These are phyloP conservation scores for Venturia nashicola DNA, from an alignment of 2,329 filamentous ascomycete genomes.

Conservation along the genomic window DNA sequence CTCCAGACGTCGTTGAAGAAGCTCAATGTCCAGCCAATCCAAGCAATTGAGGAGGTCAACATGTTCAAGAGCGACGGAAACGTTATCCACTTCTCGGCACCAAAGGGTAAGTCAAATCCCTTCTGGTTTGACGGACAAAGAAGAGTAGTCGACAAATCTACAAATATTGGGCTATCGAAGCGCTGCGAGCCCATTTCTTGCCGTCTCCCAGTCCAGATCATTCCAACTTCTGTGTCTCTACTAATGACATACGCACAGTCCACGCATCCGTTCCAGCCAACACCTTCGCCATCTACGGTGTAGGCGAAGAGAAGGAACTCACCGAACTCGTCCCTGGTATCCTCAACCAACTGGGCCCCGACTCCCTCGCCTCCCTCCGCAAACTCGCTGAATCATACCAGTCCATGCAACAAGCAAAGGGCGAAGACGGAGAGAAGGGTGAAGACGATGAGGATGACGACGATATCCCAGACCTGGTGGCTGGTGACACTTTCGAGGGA, in stretches of 20 bases:
- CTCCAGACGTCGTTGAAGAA: conserved; percentile 96
- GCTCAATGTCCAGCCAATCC: conserved; percentile 98
- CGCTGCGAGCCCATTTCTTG: conserved; percentile 63
- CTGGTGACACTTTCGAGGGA: conserved; percentile 95
- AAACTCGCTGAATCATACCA: conserved; percentile 99
- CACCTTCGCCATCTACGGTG: conserved; percentile 99
- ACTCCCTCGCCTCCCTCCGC: conserved; percentile 92
- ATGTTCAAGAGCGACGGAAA: conserved; percentile 99
- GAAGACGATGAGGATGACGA: conserved; percentile 60
- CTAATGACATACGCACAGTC: conserved; percentile 41
- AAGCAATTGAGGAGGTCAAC: conserved; percentile 99
- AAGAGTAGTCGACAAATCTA: not conserved
- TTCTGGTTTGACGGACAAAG: not conserved
- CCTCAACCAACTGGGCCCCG: conserved; percentile 97
- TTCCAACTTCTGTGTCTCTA: not conserved
- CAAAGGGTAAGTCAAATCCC: conserved; percentile 58
- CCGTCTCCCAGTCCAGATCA: conserved; percentile 71
- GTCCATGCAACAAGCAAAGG: conserved; percentile 92
- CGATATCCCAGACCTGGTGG: conserved; percentile 94
- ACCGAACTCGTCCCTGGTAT: conserved; percentile 98
- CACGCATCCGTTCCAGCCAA: conserved; percentile 95
- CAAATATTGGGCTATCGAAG: not conserved
- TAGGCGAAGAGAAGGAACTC: conserved; percentile 98
- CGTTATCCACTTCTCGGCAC: conserved; percentile 97
- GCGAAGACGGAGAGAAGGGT: conserved; percentile 60